These are phyloP conservation scores for Begonia loranthoides DNA, from an alignment of 306 rosid species.

Conservation along the genomic window DNA sequence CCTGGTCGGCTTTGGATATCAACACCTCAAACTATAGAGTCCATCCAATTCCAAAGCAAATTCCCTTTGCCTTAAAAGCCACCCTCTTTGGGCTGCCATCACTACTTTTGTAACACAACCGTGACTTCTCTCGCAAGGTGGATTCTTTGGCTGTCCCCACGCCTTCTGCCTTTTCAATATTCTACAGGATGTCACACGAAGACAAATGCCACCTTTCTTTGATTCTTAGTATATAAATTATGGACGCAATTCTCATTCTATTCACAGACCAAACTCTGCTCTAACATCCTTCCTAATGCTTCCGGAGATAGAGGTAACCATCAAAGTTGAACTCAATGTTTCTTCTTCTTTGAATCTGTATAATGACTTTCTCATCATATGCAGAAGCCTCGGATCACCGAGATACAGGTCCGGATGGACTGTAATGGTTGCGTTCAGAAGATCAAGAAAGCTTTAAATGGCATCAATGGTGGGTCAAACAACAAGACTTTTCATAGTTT, in stretches of 20 bases:
- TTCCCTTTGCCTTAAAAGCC: conserved; percentile 18
- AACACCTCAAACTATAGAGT: conserved; percentile 8
- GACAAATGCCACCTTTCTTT: conserved; percentile 30
- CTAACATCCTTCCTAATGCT: conserved; percentile 31
- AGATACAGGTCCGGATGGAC: conserved; percentile 79
- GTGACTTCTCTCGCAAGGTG: too few species aligned
- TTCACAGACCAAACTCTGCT: conserved; percentile 10
- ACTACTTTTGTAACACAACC: too few species aligned
- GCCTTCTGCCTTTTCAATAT: conserved; percentile 43
- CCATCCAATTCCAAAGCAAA: conserved; percentile 22
- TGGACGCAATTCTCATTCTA: conserved; percentile 9
- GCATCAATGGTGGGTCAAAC: conserved; percentile 45
- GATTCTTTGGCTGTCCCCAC: conserved; percentile 62
- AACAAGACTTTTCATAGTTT: neutral
- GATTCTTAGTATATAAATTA: conserved; percentile 37
- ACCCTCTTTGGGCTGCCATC: too few species aligned
- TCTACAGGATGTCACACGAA: conserved; percentile 12
- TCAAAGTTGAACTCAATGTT: conserved; percentile 6
- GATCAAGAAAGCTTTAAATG: conserved; percentile 66
- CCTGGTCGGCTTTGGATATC: conserved; percentile 37
- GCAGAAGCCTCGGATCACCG: conserved; percentile 60
- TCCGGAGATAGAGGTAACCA: conserved; percentile 50
- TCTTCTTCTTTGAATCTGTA: too few species aligned
- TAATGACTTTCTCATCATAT: conserved; percentile 15
- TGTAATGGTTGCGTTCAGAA: conserved; percentile 91